These are phyloP conservation scores for Hypoxylon intermedium DNA, from an alignment of 495 filamentous ascomycete species.

Conservation along the genomic window DNA sequence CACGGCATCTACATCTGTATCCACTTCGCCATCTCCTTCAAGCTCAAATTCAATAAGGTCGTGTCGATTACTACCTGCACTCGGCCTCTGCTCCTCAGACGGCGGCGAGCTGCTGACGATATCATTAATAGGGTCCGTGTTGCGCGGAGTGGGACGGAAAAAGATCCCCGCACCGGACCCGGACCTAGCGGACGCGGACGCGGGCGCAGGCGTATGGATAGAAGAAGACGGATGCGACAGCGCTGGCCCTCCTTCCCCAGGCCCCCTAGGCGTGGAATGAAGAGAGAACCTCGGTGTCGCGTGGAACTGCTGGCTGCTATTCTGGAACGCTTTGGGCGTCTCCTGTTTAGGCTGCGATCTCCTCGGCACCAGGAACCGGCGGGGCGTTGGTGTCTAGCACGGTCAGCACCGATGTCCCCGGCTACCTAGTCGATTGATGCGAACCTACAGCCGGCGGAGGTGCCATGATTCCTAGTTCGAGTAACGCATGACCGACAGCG, in stretches of 20 bases:
- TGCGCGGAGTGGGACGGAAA: slow-evolving; percentile 31
- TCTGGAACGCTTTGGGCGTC: slow-evolving; percentile 40
- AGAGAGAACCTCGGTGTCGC: slow-evolving; percentile 51
- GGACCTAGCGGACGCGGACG: too few relatives aligned
- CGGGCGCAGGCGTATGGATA: slow-evolving; percentile 21
- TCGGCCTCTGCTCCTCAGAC: not conserved
- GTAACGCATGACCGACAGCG: not conserved
- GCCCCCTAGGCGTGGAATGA: slow-evolving; percentile 37
- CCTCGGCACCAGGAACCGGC: slow-evolving; percentile 51
- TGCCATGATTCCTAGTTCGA: slow-evolving; percentile 24
- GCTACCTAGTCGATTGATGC: too few relatives aligned
- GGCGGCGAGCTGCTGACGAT: slow-evolving; percentile 39
- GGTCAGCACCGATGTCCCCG: not conserved
- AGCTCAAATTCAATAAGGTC: slow-evolving; percentile 49
- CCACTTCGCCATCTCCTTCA: slow-evolving; percentile 21
- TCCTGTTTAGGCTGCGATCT: slow-evolving; percentile 44
- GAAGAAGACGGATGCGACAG: slow-evolving; percentile 35
- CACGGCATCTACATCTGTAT: slow-evolving; percentile 34
- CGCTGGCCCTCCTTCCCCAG: not conserved
- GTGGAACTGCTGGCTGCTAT: slow-evolving; percentile 45
- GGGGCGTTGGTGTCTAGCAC: slow-evolving; percentile 50
- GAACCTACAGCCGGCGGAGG: slow-evolving; percentile 40
- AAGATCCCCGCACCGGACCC: slow-evolving; percentile 20
- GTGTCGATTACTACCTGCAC: not conserved
- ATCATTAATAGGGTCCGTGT: slow-evolving; percentile 31